Conservation (phyloP, 2,329 filamentous ascomycete genomes). For the Aspergillus sp. region DNA sequence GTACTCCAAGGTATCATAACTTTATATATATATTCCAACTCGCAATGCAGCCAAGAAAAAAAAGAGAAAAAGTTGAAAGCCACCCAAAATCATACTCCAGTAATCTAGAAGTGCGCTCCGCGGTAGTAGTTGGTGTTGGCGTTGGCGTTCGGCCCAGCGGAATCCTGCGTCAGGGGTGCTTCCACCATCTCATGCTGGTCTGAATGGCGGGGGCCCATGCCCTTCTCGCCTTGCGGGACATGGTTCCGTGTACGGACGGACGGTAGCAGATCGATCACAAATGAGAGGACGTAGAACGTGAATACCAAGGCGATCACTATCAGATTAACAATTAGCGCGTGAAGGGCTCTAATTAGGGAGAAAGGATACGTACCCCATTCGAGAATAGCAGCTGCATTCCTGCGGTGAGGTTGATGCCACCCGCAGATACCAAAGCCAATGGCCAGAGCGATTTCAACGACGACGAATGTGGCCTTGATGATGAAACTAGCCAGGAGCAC, state of each 20-base stretch:
- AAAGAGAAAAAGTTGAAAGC: neutral
- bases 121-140: conserved; percentile 32
- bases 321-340: neutral
- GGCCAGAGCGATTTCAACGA: conserved; percentile 71
- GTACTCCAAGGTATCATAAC: neutral
- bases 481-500: conserved; percentile 78
- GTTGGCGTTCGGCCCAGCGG: conserved; percentile 32
- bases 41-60: neutral
- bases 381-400: conserved; percentile 71
- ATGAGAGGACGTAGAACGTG: conserved; percentile 83
- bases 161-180: conserved; percentile 40
- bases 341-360: neutral
- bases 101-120: conserved; percentile 25
- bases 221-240: conserved; percentile 44
- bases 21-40: neutral
- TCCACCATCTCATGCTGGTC: conserved; percentile 26
- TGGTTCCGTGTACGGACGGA: conserved; percentile 63
- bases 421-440: conserved; percentile 63
- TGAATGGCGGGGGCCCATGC: conserved; percentile 23
- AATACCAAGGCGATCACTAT: conserved; percentile 74
- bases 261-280: conserved; percentile 82
- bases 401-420: conserved; percentile 30
- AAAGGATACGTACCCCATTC: conserved; percentile 59
- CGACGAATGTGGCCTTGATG: conserved; percentile 81
- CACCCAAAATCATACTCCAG: neutral